Percentiles rank a stretch among this genome's conserved stretches.
Conservation (phyloP, 106 monocot species). For the Chionographis japonica region DNA sequence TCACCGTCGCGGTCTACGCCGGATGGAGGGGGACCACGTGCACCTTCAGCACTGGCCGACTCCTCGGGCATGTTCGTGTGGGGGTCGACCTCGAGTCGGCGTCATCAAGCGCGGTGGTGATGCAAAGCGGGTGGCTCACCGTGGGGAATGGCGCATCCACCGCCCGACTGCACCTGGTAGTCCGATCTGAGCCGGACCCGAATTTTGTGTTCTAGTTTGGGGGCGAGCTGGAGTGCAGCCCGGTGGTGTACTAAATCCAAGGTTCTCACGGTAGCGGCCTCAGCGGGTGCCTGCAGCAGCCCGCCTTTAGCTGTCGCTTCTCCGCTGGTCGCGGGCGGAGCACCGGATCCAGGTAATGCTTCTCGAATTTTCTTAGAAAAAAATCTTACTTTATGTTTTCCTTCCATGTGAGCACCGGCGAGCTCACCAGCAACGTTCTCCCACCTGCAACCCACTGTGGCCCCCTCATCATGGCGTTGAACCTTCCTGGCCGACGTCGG, state of each 20-base stretch:
- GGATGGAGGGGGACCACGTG: conserved; percentile 42
- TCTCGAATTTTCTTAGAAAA: no score
- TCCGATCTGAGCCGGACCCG: conserved; percentile 79
- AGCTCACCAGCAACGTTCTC: no score
- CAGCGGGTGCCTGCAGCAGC: conserved; percentile 40
- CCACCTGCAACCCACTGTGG: no score
- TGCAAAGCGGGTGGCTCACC: conserved; percentile 58
- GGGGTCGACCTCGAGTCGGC: conserved; percentile 27
- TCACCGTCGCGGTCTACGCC: conserved; percentile 6
- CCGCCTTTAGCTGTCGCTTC: conserved; percentile 77
- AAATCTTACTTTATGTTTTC: no score
- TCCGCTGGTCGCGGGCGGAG: conserved; percentile 29
- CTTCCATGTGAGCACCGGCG: no score
- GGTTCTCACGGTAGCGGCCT: conserved; percentile 9
- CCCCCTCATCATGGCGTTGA: no score
- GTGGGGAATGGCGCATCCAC: conserved; percentile 11
- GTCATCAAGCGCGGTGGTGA: no score
- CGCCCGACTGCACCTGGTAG: conserved; percentile 52
- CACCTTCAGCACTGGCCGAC: conserved; percentile 24
- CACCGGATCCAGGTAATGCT: conserved; percentile 52
- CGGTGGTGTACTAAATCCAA: conserved; percentile 68
- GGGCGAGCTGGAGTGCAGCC: conserved; percentile 89
- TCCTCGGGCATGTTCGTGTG: conserved; percentile 44
- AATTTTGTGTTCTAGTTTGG: conserved; percentile 79
- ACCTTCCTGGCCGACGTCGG: no score